Evolutionary conservation across 176 grass and related monocot genomes (phyloP), one percentile per base, ranked within the genome.

Genomic region (Cocos nucifera): DNA sequence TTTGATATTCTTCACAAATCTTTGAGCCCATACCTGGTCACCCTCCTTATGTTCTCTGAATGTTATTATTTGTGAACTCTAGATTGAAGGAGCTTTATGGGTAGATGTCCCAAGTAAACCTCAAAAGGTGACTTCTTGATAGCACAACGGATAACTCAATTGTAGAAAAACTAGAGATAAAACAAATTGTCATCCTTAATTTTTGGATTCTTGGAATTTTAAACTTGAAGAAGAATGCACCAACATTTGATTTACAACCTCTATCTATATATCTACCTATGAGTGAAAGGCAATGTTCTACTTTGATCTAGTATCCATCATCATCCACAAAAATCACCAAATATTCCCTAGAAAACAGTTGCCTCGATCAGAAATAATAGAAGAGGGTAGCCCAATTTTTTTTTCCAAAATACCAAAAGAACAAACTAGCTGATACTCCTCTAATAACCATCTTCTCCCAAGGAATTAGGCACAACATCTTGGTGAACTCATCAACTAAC

Each of bases 61-160:
- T 39, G 8, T 9, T 4, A 9, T 20, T 18, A 15, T 57, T 14
- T 66, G 10, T 3, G 3, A 65, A 66, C 23, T 63, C 28, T 15
- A 74, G 6, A 22, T 74, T 25, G 44, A 74, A 74, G 15, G 50
- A 16, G 7, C 49, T 74, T 64, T 55, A 22, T 12, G 51, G 5
- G 50, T 48, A 74, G 22, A 19, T 64, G 53, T n/a, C 57, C 69
- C n/a, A 73, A 62, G 27, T 21, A 32, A 15, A 57, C 58, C 29
- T 65, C 8, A 39, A 63, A 73, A 17, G 35, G 56, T 57, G 70
- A 63, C 19, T 27, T 6, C 4, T 32, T 16, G n/a, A 32, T 72
- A 19, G 32, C 18, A 21, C 53, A 1, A 15, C 57, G 65, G 4
- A 51, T 50, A 6, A 9, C 39, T 72, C 19, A 5, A 72, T 72